Conservation (phyloP, 345 rosid species). For the Diplotaxis tenuifolia region DNA sequence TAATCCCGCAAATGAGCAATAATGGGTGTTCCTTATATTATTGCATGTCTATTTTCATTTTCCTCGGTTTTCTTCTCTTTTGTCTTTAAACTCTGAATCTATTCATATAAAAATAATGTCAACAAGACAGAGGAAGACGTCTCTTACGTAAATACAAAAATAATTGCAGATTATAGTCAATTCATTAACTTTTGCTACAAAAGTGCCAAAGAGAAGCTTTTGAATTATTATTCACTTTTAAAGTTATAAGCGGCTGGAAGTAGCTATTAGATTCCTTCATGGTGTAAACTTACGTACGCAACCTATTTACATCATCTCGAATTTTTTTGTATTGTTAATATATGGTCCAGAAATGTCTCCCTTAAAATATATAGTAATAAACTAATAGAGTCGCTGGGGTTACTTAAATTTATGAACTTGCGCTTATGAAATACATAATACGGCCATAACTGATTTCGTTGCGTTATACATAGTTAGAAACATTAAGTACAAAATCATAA, state of each 20-base stretch:
- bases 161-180: not conserved
- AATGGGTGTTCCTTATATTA: slow-evolving; percentile 30
- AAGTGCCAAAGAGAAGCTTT: slow-evolving; percentile 17
- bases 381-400: not conserved
- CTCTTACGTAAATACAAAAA: slow-evolving; percentile 15
- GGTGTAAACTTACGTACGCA: slow-evolving; percentile 21
- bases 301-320: not conserved
- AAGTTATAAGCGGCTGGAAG: not conserved
- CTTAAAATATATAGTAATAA: not conserved
- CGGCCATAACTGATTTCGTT: too few species aligned
- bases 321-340: not conserved
- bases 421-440: too few species aligned
- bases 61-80: not conserved
- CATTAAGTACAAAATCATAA: not conserved
- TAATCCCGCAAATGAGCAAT: slow-evolving; percentile 26
- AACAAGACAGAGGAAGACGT: slow-evolving; percentile 15
- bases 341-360: not conserved
- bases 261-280: not conserved
- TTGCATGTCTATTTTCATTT: slow-evolving; percentile 38
- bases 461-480: too few species aligned
- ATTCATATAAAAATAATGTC: not conserved
- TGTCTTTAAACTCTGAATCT: slow-evolving; percentile 26
- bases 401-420: not conserved
- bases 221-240: not conserved
- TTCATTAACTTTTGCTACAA: slow-evolving; percentile 12